These are phyloP conservation scores for Alternaria hordeiaustralica DNA, from an alignment of 2,329 filamentous ascomycete species.

Conservation along the genomic window DNA sequence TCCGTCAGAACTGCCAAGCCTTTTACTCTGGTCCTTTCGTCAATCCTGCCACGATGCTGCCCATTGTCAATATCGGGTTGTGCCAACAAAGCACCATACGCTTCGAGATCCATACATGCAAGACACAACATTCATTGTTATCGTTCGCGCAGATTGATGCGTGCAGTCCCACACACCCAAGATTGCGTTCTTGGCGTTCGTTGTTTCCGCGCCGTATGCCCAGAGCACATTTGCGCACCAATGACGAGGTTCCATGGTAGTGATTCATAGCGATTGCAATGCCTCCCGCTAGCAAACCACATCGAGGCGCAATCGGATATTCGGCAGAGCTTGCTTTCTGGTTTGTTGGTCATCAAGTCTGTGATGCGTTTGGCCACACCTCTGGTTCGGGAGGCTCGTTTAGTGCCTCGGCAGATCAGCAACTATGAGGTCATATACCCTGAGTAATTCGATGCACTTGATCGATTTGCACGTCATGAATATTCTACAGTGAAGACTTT, in stretches of 20 bases:
- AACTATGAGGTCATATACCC: constrained; percentile 15
- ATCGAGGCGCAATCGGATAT: constrained; percentile 18
- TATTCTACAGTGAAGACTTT: neutral
- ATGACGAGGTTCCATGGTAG: neutral
- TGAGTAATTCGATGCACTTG: neutral
- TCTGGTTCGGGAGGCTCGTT: neutral
- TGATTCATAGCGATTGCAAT: constrained; percentile 5
- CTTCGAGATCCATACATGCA: neutral
- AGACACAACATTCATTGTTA: neutral
- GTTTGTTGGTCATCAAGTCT: constrained; percentile 5
- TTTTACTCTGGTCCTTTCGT: neutral
- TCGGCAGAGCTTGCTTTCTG: constrained; percentile 4
- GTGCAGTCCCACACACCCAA: neutral
- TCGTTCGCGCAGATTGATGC: neutral
- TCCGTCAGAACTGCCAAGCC: neutral
- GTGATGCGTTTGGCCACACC: constrained; percentile 14
- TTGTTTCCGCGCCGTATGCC: neutral
- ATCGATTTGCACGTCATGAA: constrained; percentile 11
- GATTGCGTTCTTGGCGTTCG: constrained; percentile 1
- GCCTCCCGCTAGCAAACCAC: neutral
- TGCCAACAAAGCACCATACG: constrained; percentile 3
- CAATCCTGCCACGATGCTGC: neutral
- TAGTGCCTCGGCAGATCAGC: constrained; percentile 10
- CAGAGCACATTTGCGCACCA: neutral
- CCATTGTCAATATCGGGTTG: neutral